Percentiles rank a stretch among this genome's conserved stretches.
Conservation (phyloP, 352 stramenopile genomes). For the Globisporangium irregulare region DNA sequence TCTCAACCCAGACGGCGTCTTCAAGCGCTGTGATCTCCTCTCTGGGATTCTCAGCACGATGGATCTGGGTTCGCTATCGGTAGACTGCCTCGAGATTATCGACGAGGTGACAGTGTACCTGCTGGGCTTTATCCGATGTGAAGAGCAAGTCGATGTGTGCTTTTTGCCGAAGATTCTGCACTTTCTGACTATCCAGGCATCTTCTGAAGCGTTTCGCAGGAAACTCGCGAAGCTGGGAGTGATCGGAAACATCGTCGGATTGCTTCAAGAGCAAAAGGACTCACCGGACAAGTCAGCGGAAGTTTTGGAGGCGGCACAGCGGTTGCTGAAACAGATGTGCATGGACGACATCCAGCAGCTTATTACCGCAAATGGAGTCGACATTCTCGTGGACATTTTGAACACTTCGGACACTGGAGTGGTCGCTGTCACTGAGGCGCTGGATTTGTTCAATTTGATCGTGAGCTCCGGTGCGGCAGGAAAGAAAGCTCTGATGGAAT, state of each 20-base stretch:
- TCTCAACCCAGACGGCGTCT: constrained; percentile 47
- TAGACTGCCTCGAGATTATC: constrained; percentile 57
- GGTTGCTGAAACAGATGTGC: constrained; percentile 55
- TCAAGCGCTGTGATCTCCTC: constrained; percentile 67
- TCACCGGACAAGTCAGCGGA: constrained; percentile 20
- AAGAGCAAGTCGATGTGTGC: constrained; percentile 17
- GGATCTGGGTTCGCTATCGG: constrained; percentile 36
- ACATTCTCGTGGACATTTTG: constrained; percentile 44
- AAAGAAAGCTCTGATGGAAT: constrained; percentile 49
- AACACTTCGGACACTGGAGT: constrained; percentile 15
- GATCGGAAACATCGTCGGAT: constrained; percentile 48
- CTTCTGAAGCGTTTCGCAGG: constrained; percentile 24
- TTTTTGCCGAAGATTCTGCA: constrained; percentile 31
- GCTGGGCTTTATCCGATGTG: constrained; percentile 23
- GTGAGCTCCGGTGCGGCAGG: constrained; percentile 41
- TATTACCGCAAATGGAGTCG: constrained; percentile 58
- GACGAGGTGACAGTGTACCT: constrained; percentile 58
- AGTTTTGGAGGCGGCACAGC: constrained; percentile 34
- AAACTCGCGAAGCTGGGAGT: constrained; percentile 52
- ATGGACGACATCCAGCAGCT: constrained; percentile 62
- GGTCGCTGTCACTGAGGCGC: constrained; percentile 38
- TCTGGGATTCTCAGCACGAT: constrained; percentile 48
- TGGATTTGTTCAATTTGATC: constrained; percentile 68
- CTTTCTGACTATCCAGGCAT: constrained; percentile 35
- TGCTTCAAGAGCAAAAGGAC: constrained; percentile 53